phyloP scores from a whole-genome alignment of 768 basidiomycete genomes.

The Amanita fuliginea region DNA sequence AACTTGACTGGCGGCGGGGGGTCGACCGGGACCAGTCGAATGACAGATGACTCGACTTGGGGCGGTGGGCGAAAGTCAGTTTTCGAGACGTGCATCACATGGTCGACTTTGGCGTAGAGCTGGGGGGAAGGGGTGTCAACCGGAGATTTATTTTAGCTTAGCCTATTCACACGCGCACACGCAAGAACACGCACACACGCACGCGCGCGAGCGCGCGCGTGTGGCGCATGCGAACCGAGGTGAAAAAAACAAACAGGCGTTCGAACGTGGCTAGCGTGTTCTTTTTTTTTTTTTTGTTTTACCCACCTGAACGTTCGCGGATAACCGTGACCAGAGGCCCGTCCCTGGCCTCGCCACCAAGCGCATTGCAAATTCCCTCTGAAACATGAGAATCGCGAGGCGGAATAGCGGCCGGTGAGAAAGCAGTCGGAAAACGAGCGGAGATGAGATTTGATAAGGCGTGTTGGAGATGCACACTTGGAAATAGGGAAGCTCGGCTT shows the following conservation, averaged over 20 bases:
- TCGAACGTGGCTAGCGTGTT: not conserved
- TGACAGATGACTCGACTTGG: conserved; percentile 86
- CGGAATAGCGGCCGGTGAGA: conserved; percentile 94
- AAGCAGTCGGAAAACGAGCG: conserved; percentile 91
- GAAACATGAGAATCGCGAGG: conserved; percentile 97
- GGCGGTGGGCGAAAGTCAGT: conserved; percentile 97
- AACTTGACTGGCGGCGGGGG: conserved; percentile 94
- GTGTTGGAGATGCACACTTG: conserved; percentile 99
- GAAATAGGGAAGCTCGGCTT: conserved; percentile 95
- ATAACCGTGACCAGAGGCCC: conserved; percentile 84
- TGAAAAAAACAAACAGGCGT: not conserved
- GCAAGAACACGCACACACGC: not conserved
- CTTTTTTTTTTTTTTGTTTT: too few relatives aligned
- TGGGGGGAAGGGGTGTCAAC: too few relatives aligned
- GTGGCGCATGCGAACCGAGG: too few relatives aligned
- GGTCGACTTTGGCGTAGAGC: conserved; percentile 92
- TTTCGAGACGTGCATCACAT: conserved; percentile 92
- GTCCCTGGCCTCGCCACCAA: conserved; percentile 80
- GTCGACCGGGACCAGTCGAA: conserved; percentile 84
- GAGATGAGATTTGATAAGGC: conserved; percentile 98
- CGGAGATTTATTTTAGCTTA: not conserved
- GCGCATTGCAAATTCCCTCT: conserved; percentile 94
- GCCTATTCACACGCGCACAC: not conserved
- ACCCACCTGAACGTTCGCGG: conserved; percentile 81
- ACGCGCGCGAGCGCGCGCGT: too few relatives aligned